Conservation (phyloP, 108 stramenopile species). For the Cylindrotheca fusiformis region DNA sequence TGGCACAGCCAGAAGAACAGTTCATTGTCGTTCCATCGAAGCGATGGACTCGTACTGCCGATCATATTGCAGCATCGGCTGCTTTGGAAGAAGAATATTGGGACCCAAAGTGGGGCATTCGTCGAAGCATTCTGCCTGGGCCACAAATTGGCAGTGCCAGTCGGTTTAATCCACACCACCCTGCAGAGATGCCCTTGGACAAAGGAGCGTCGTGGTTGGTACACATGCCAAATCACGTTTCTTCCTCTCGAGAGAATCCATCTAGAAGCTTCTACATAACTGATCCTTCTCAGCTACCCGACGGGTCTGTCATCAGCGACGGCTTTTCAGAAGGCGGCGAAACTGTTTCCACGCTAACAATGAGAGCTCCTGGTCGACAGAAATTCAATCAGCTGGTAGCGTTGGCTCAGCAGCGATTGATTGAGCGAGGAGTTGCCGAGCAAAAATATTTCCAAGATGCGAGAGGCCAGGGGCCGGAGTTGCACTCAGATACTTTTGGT, state of each 20-base stretch:
- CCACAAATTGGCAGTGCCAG: not conserved
- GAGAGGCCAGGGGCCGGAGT: not conserved
- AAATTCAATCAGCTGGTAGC: conserved; percentile 29
- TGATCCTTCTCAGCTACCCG: not conserved
- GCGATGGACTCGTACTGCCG: conserved; percentile 69
- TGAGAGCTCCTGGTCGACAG: conserved; percentile 11
- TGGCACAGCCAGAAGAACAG: conserved; percentile 26
- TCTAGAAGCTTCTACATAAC: conserved; percentile 1
- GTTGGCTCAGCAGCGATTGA: conserved; percentile 29
- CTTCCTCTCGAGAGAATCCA: conserved; percentile 10
- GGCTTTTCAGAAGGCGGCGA: conserved; percentile 4
- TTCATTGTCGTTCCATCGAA: conserved; percentile 47
- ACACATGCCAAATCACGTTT: conserved; percentile 42
- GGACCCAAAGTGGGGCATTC: conserved; percentile 57
- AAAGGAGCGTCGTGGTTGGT: conserved; percentile 71
- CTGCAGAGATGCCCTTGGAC: conserved; percentile 31
- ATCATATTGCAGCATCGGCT: conserved; percentile 19
- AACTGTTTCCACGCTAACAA: conserved; percentile 11
- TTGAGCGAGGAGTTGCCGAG: conserved; percentile 17
- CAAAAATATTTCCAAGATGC: not conserved
- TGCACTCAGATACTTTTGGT: no score
- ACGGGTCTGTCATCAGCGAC: not conserved
- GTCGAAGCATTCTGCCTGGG: not conserved
- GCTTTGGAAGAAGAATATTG: conserved; percentile 46
- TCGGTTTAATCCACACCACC: conserved; percentile 7